Evolutionary conservation across 768 basidiomycete genomes (phyloP), one percentile per base, ranked within the genome.

Genomic region (Lentinula guzmanii): DNA sequence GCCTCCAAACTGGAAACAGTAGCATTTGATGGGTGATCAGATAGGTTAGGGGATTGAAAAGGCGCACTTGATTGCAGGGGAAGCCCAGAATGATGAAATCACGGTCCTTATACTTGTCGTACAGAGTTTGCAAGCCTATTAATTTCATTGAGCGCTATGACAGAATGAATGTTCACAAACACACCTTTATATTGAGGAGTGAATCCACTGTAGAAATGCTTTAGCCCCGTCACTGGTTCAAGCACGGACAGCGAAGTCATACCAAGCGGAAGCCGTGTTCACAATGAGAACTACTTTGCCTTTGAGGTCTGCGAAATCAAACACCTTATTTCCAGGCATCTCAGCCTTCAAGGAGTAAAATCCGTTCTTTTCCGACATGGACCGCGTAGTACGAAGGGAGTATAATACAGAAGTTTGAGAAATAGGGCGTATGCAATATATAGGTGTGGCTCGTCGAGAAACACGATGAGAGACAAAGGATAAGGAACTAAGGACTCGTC

Each of bases 41-140:
- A 50, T 16, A 21, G 28, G 50, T 15, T 1, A 45, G 57, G 28
- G 10, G 24, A 41, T 24, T 18, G 9, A 21, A 34, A 33, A 48
- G 55, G 70, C 74, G 42, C 60, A 88, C 89, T 72, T 91, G 93
- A 70, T 95, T 93, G 74, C 87, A 94, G 10, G 95, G 95, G 80
- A 96, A 96, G 2, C 93, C 94, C 56, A 97, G 80, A 60, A 97
- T 84, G 54, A 86, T 80, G 50, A 96, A 79, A 5, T 80, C 91
- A 60, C 81, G 76, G 56, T 87, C 87, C 70, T 89, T 86, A 78
- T 93, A 90, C 70, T 90, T 90, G 59, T 93, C 82, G 72, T 95
- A 84, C 16, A 95, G 77, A 16, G 75, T 74, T 73, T 98, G 91
- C 24, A 98, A 84, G 51, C 91, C 93, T 81, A 67, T 35, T 45